Evolutionary conservation across 192 early-diverging fungal genomes (phyloP), one percentile per base, ranked within the genome.

Genomic region (Chytriomyces sp.): DNA sequence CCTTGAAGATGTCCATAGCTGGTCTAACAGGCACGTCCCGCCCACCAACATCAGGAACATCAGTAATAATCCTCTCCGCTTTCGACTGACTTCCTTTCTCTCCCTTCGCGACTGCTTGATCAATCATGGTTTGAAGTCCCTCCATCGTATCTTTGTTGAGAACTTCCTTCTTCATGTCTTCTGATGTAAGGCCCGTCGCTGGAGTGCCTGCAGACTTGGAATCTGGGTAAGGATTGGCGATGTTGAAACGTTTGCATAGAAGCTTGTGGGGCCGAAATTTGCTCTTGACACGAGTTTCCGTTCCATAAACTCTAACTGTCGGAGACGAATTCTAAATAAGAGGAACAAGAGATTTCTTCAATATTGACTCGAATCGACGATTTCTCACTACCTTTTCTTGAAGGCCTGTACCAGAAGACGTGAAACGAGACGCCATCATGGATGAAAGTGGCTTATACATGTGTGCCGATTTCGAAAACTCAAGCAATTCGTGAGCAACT

Each of bases 1-100:
- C 89, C 76, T 92, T 92, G 65, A 94, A 94, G 1, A 94, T 86
- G 77, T 94, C 93, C 89, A 94, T 92, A 2, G 92, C 73, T 3
- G 92, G 91, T 55, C 91, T 78, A 52, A 86, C 85, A 52, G 64
- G 28, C 62, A 77, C 73, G 34, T 6, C 39, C 61, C 39, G 52
- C 64, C 61, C 72, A 26, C 70, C 75, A 2, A 34, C 56, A 52
- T 39, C 64, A 38, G 44, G 30, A 61, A 30, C 64, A 14, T 28
- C 40, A 53, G 59, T 34, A 14, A 32, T 26, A 26, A 38, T 66
- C 57, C 52, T 8, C 8, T n/a, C 62, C 52, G n/a, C 22, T 19
- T 28, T 53, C 59, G 64, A 59, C 67, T n/a, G 55, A 37, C 59
- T 72, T 56, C 5, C 68, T 34, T 34, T 62, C 39, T 3, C 60